Conservation (phyloP, 2,329 filamentous ascomycete species). For the Cercospora nicotianae region DNA sequence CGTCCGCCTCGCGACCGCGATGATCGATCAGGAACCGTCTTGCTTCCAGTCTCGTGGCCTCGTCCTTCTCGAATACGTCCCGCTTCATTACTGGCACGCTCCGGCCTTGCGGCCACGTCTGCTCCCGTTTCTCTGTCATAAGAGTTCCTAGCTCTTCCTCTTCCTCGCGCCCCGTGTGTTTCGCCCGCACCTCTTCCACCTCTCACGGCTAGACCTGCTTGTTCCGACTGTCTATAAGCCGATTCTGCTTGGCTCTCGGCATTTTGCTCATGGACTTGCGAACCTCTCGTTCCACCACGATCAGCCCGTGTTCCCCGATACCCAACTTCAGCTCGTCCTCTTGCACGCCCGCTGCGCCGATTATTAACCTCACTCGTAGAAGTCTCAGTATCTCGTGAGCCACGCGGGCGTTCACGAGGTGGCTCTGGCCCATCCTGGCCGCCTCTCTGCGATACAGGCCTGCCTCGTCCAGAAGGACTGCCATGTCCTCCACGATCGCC, state of each 20-base stretch:
- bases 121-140: not conserved
- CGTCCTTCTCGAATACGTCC: not conserved
- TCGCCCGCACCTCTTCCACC: not conserved
- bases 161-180: not conserved
- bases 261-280: not conserved
- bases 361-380: not conserved
- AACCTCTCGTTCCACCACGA: not conserved
- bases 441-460: not conserved
- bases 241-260: not conserved
- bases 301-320: not conserved
- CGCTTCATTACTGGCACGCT: not conserved
- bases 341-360: not conserved
- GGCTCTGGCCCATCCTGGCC: not conserved
- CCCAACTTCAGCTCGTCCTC: not conserved
- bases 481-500: not conserved
- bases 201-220: not conserved
- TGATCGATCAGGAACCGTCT: not conserved
- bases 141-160: not conserved
- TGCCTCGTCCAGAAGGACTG: too few relatives aligned
- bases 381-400: not conserved
- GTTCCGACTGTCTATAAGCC: not conserved
- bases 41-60: not conserved
- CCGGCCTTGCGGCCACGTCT: not conserved
- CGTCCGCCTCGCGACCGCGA: not conserved
- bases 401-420: not conserved